Evolutionary conservation across 2,329 filamentous ascomycete genomes (phyloP).

Genomic region (Acrodontium crateriforme): DNA sequence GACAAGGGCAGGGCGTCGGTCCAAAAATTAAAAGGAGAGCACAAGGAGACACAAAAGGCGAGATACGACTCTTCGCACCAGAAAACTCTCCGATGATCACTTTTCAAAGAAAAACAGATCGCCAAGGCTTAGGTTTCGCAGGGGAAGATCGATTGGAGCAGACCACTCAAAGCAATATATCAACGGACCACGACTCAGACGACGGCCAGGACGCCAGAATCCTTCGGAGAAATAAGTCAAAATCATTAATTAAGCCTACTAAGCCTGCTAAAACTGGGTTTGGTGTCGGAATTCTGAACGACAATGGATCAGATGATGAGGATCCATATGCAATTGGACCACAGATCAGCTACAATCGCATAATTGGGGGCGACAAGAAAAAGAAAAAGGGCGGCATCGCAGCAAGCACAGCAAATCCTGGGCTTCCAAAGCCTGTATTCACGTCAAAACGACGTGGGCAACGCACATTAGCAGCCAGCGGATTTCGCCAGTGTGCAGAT

Average conservation of each 20-base stretch:
- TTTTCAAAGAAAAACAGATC: slow-evolving; percentile 51
- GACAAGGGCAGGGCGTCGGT: slow-evolving; percentile 81
- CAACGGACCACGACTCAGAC: slow-evolving; percentile 19
- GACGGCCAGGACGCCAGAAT: slow-evolving; percentile 19
- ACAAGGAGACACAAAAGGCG: slow-evolving; percentile 45
- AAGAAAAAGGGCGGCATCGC: slow-evolving; percentile 44
- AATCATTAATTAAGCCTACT: slow-evolving; percentile 24
- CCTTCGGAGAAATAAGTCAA: slow-evolving; percentile 17
- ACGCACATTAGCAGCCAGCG: slow-evolving; percentile 26
- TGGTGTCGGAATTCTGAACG: slow-evolving; percentile 79
- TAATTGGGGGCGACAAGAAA: slow-evolving; percentile 69
- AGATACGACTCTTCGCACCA: slow-evolving; percentile 67
- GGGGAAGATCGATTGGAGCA: slow-evolving; percentile 42
- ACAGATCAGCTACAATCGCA: slow-evolving; percentile 71
- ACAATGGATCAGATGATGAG: slow-evolving; percentile 88
- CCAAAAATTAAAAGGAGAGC: slow-evolving; percentile 68
- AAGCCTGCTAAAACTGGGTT: slow-evolving; percentile 56
- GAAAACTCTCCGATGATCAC: slow-evolving; percentile 59
- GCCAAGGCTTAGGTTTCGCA: slow-evolving; percentile 55
- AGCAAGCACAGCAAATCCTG: slow-evolving; percentile 7
- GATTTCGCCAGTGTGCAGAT: slow-evolving; percentile 63
- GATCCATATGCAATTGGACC: slow-evolving; percentile 89
- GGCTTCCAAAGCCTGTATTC: slow-evolving; percentile 51
- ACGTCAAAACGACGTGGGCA: slow-evolving; percentile 48
- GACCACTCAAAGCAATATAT: slow-evolving; percentile 12